Conservation (phyloP, 2,329 filamentous ascomycete species). For the Colletotrichum navitas region DNA sequence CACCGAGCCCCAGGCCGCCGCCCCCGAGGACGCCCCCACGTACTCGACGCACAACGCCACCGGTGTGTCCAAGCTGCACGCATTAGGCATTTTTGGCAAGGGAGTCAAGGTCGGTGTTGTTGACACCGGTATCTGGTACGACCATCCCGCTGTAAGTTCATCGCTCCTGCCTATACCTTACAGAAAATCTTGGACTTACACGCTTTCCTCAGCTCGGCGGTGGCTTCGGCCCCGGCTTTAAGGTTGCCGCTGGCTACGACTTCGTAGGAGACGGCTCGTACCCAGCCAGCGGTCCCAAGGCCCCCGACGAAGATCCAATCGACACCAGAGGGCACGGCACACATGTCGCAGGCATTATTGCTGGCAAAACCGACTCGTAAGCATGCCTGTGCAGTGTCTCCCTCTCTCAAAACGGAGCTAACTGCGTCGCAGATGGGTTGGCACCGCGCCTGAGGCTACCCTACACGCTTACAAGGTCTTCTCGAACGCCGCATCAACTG, state of each 20-base stretch:
- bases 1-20: conserved; percentile 31
- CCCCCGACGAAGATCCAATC: conserved; percentile 50
- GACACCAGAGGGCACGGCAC: conserved; percentile 48
- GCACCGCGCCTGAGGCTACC: conserved; percentile 50
- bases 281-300: conserved; percentile 41
- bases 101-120: conserved; percentile 56
- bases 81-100: conserved; percentile 53
- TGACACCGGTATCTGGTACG: conserved; percentile 57
- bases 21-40: conserved; percentile 25
- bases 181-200: neutral
- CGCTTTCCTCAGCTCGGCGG: conserved; percentile 22
- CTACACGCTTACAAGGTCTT: conserved; percentile 50
- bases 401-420: neutral
- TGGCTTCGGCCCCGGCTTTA: conserved; percentile 41
- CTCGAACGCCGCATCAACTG: conserved; percentile 44
- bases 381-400: neutral
- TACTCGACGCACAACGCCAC: conserved; percentile 55
- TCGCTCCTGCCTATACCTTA: neutral
- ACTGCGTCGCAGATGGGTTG: conserved; percentile 44
- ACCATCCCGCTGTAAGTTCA: conserved; percentile 51
- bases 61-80: conserved; percentile 55
- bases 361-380: conserved; percentile 44
- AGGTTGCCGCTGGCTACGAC: conserved; percentile 46
- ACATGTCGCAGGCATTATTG: conserved; percentile 51
- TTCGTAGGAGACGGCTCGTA: conserved; percentile 46